Conservation (phyloP, 768 basidiomycete genomes). For the Mycena polygramma region DNA sequence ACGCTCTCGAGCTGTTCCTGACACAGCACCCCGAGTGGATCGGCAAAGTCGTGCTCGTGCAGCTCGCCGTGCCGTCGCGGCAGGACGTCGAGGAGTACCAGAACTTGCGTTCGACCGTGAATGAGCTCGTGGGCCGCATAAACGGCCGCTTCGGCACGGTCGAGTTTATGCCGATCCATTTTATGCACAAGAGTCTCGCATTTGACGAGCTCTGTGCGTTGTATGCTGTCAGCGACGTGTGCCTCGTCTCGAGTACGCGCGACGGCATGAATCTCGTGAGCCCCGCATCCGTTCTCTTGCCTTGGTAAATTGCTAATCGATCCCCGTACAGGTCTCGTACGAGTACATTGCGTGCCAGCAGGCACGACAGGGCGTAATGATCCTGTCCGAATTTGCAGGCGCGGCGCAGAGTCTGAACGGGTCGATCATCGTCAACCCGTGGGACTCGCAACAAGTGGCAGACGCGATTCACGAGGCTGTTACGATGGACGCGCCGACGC, state of each 20-base stretch:
- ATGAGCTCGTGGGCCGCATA: conserved; percentile 98
- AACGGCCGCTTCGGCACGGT: conserved; percentile 99
- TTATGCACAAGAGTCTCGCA: conserved; percentile 95
- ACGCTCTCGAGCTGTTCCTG: conserved; percentile 96
- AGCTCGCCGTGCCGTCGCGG: conserved; percentile 96
- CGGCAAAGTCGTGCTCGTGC: conserved; percentile 97
- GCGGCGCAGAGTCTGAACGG: conserved; percentile 97
- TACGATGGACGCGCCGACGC: conserved; percentile 83
- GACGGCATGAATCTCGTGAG: conserved; percentile 99
- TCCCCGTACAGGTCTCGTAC: conserved; percentile 87
- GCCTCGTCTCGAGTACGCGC: conserved; percentile 93
- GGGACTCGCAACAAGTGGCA: conserved; percentile 99
- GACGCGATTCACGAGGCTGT: conserved; percentile 97
- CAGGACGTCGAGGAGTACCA: conserved; percentile 99
- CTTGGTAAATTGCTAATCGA: not conserved
- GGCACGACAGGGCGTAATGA: conserved; percentile 94
- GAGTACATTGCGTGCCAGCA: conserved; percentile 98
- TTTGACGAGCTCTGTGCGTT: conserved; percentile 98
- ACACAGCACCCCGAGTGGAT: conserved; percentile 99
- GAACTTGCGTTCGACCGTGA: conserved; percentile 94
- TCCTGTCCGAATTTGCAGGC: conserved; percentile 98
- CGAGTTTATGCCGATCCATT: conserved; percentile 99
- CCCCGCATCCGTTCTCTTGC: conserved; percentile 30
- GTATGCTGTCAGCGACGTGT: conserved; percentile 96
- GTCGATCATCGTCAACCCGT: conserved; percentile 97